Conservation (phyloP, 1,284 basidiomycete species). For the Meira nashicola region DNA sequence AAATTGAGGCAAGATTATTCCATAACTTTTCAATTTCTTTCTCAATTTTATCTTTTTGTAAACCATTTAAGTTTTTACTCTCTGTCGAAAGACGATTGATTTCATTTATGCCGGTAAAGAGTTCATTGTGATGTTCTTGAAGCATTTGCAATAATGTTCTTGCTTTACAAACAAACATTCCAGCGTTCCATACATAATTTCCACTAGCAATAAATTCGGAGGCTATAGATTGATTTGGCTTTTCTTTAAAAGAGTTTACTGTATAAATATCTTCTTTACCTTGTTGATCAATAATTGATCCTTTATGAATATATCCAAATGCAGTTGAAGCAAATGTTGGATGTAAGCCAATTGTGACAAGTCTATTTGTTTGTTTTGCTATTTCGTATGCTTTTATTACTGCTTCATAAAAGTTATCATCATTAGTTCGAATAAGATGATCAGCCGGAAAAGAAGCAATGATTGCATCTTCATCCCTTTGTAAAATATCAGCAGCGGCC, state of each 20-base stretch:
- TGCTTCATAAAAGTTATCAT: neutral
- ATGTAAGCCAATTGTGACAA: constrained; percentile 11
- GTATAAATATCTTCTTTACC: neutral
- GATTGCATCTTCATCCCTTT: constrained; percentile 6
- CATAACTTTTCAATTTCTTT: neutral
- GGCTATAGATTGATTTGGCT: constrained; percentile 1
- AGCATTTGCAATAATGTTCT: constrained; percentile 3
- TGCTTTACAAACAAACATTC: constrained; percentile 11
- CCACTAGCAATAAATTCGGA: neutral
- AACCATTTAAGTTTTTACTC: neutral
- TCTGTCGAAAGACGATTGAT: neutral
- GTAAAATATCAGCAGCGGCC: neutral
- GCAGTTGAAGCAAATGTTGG: constrained; percentile 11
- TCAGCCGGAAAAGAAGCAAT: constrained; percentile 10
- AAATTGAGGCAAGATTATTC: constrained; percentile 2
- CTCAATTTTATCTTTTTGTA: neutral
- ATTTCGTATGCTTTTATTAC: neutral
- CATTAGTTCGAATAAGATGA: constrained; percentile 4
- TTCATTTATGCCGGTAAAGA: neutral
- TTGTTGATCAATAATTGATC: neutral
- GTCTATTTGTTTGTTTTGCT: neutral
- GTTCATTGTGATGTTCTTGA: neutral
- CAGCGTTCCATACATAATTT: constrained; percentile 9
- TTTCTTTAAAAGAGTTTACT: constrained; percentile 10
- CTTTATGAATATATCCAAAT: constrained; percentile 14